These are phyloP conservation scores for Ogataea angusta DNA, from an alignment of 805 yeast species.

Conservation along the genomic window DNA sequence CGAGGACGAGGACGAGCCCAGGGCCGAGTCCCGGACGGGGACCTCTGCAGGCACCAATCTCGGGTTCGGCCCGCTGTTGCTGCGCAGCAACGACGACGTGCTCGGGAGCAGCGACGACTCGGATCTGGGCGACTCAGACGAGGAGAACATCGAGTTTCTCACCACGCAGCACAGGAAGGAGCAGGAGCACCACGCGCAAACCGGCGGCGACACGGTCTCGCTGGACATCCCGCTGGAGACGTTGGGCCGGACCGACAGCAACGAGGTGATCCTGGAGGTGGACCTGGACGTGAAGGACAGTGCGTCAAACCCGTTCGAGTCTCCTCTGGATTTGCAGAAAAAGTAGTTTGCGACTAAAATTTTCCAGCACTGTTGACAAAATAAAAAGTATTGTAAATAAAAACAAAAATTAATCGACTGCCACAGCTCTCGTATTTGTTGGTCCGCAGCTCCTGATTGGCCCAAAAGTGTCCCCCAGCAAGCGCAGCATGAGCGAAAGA, in stretches of 20 bases:
- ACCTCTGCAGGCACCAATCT: not conserved
- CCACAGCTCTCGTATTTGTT: slow-evolving; percentile 2
- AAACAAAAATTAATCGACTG: slow-evolving; percentile 15
- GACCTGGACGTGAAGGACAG: slow-evolving; percentile 14
- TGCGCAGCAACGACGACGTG: slow-evolving; percentile 11
- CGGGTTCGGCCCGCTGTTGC: slow-evolving; percentile 16
- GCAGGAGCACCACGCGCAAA: slow-evolving; percentile 13
- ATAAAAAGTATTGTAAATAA: slow-evolving; percentile 19
- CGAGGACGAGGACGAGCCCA: slow-evolving; percentile 19
- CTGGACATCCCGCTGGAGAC: slow-evolving; percentile 18
- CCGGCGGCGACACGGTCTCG: slow-evolving; percentile 6
- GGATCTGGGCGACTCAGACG: slow-evolving; percentile 30
- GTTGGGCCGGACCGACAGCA: slow-evolving; percentile 13
- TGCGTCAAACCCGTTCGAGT: slow-evolving; percentile 17
- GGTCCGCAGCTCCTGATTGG: slow-evolving; percentile 1
- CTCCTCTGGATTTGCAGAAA: slow-evolving; percentile 16
- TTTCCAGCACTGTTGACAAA: slow-evolving; percentile 18
- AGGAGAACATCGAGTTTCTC: slow-evolving; percentile 31
- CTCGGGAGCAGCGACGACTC: slow-evolving; percentile 22
- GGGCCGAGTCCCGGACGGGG: not conserved
- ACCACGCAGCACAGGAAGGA: slow-evolving; percentile 25
- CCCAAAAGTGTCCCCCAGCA: not conserved
- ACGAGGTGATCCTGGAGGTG: slow-evolving; percentile 19
- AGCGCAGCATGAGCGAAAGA: slow-evolving; percentile 18
- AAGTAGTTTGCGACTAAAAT: slow-evolving; percentile 11